Conservation (phyloP, 495 filamentous ascomycete genomes). For the Penicillium dipodomyicola region DNA sequence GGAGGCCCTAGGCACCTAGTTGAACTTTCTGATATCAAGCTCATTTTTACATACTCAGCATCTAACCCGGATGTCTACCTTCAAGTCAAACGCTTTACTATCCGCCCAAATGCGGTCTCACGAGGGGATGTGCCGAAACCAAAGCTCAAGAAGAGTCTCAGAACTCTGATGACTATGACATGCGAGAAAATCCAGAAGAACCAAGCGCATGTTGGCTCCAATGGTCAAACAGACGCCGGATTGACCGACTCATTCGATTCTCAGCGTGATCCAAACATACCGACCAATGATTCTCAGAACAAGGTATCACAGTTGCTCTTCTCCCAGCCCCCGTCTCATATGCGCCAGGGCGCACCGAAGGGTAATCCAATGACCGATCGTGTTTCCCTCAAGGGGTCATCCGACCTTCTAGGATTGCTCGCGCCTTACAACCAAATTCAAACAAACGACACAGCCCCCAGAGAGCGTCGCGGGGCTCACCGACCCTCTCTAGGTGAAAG, state of each 20-base stretch:
- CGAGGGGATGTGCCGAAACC: constrained; percentile 24
- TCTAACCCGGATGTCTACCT: constrained; percentile 30
- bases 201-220: neutral
- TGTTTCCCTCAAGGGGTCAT: neutral
- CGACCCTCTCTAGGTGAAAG: neutral
- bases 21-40: constrained; percentile 38
- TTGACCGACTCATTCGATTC: neutral
- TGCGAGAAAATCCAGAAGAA: constrained; percentile 7
- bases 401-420: neutral
- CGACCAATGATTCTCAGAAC: neutral
- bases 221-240: neutral
- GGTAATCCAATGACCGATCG: neutral
- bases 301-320: constrained; percentile 17
- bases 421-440: neutral
- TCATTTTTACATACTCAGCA: constrained; percentile 37
- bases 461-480: neutral
- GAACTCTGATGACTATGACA: constrained; percentile 18
- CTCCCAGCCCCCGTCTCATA: constrained; percentile 13
- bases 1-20: constrained; percentile 31
- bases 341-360: neutral
- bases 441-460: too few species aligned
- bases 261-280: neutral
- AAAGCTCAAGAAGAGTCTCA: constrained; percentile 22
- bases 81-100: constrained; percentile 36
- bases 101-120: constrained; percentile 28